Base-by-base conservation (phyloP, 2,329 filamentous ascomycete genomes). In the Colletotrichum sp. region DNA sequence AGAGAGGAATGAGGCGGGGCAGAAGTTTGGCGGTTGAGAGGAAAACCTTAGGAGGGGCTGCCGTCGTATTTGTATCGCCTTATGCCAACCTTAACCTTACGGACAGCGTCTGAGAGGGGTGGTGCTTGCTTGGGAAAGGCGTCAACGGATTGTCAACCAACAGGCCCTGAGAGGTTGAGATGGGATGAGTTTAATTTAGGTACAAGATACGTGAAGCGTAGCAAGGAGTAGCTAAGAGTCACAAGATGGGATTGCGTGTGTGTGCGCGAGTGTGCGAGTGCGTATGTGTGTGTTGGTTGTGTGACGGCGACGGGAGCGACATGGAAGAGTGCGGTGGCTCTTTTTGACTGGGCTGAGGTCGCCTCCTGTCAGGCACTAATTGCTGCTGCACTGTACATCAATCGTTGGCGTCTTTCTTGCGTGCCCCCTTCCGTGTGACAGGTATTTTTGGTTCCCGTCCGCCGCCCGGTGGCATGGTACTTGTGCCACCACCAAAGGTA, bases 221-320 rank as follows among this genome's bases (percentile, higher is more conserved):
- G 72, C 72, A 75, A 72, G 72, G 72, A 72, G 69, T 68, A 27
- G 72, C 44, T 64, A 39, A 72, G 67, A 72, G 72, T 57, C 72
- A 75, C 72, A 71, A 59, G 69, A 68, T 68, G 52, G 59, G 22
- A 34, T 27, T 15, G 52, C 28, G 30, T 68, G 65, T 36, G 28
- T 57, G 44, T 57, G 64, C 13, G 28, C 16, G 27, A 25, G 57
- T 16, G 15, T 8, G 27, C 22, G 15, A 28, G 16, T 60, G 16
- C 7, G 8, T 59, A n/a, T 15, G 28, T 22, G 28, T 60, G 15
- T 28, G 52, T 57, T 57, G 52, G 52, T 28, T 28, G 52, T 57
- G 39, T 44, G 39, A 48, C 11, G 39, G 39, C 11, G 34, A 36
- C 34, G 34, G 15, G 34, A 36, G 34, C 34, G 19, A 22, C 39